phyloP scores from a whole-genome alignment of 2,329 filamentous ascomycete genomes.

The Aspergillus versicolor region DNA sequence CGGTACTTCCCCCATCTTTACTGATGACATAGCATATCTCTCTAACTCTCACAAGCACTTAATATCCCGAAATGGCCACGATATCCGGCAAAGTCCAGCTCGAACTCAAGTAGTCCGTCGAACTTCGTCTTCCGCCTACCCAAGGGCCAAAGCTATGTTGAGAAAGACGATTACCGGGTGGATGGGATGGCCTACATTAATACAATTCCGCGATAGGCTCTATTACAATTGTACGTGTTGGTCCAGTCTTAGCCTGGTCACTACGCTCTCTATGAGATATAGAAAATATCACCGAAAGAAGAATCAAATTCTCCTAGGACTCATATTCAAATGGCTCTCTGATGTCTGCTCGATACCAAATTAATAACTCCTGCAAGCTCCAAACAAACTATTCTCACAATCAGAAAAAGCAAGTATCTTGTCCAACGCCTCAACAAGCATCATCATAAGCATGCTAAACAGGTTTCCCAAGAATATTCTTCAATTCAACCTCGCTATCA shows the following conservation, averaged over 20 bases:
- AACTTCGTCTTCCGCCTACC: constrained; percentile 33
- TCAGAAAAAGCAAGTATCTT: too few relatives aligned
- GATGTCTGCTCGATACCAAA: background rate
- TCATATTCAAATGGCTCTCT: background rate
- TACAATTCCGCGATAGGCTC: constrained; percentile 23
- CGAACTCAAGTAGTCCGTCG: background rate
- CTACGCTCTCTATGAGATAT: too few relatives aligned
- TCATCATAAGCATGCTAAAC: background rate
- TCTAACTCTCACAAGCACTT: constrained; percentile 16
- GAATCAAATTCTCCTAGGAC: background rate
- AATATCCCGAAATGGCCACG: constrained; percentile 24
- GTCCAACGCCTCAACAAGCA: background rate
- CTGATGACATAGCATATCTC: background rate
- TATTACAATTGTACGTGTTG: background rate
- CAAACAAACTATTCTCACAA: too few relatives aligned
- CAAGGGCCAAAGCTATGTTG: constrained; percentile 25
- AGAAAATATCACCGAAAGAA: too few relatives aligned
- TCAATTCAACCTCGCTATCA: constrained; percentile 14
- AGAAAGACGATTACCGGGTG: constrained; percentile 26
- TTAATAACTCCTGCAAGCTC: background rate
- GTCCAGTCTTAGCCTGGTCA: background rate
- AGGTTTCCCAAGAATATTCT: background rate
- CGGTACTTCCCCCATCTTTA: constrained; percentile 17
- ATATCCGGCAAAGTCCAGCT: constrained; percentile 16
- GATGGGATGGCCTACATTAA: constrained; percentile 30